Evolutionary conservation across 345 rosid genomes (phyloP), one percentile per base, ranked within the genome.

Genomic region (Punica granatum): DNA sequence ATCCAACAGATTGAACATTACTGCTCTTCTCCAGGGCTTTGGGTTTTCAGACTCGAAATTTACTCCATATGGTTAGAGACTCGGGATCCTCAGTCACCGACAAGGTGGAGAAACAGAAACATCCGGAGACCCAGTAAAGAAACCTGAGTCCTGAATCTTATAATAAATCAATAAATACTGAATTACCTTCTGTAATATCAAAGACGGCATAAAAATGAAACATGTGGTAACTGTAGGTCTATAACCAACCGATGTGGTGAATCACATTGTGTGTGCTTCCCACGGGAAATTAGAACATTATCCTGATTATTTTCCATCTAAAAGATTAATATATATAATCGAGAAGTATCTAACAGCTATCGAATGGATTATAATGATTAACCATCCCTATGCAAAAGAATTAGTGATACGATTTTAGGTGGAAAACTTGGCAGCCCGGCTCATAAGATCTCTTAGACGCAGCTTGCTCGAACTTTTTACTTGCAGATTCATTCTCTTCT

Each of bases 361-460:
- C 34, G 34, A 56, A 37, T 63, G 11, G 46, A 63, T 63, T 63
- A 37, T 42, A n/a, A 37, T n/a, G 18, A 63, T 63, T 3, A 3
- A 7, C 19, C 48, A 11, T 37, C 19, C 49, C 46, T 26, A 63
- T 12, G 21, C 26, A 28, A 36, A 28, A 49, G 21, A n/a, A 59
- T 87, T 80, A 87, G 66, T 79, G 82, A 72, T 80, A 73, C 60
- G 98, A 83, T 56, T 83, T 86, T 63, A 94, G 92, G 75, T 94
- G 99, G 84, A 94, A 94, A 73, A 89, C 83, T 81, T 88, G 98
- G 81, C 99, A 91, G 67, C 78, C 82, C 21, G 98, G 89, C 66
- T 77, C 79, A 63, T 85, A 89, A 43, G 88, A 82, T 64, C 70
- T 82, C 81, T 75, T 81, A 30, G 34, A 35, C 36, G 77, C 77